These are phyloP conservation scores for Prunus fruticosa DNA, from an alignment of 306 rosid species.

Conservation along the genomic window DNA sequence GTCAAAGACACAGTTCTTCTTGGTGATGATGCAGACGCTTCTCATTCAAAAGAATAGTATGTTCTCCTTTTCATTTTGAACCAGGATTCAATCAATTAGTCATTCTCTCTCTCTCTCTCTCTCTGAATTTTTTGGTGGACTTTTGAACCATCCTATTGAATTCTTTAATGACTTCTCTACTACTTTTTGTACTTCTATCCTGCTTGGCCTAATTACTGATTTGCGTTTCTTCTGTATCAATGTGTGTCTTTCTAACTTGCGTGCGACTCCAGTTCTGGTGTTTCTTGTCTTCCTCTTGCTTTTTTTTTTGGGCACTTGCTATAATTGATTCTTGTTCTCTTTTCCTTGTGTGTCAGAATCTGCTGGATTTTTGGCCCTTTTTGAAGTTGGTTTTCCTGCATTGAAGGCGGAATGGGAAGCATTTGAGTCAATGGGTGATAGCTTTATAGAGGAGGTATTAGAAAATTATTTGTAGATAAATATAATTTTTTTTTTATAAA, in stretches of 20 bases:
- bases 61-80: conserved; percentile 12
- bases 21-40: conserved; percentile 63
- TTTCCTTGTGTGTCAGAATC: conserved; percentile 29
- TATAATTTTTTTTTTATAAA: background rate
- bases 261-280: background rate
- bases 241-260: background rate
- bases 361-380: conserved; percentile 38
- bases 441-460: conserved; percentile 56
- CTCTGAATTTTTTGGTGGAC: background rate
- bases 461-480: background rate
- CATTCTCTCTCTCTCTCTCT: too few relatives aligned
- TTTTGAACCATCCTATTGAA: background rate
- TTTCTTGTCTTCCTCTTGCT: background rate
- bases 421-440: conserved; percentile 38
- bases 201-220: background rate
- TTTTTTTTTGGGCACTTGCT: conserved; percentile 5
- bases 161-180: background rate
- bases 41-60: conserved; percentile 39
- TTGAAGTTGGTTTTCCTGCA: conserved; percentile 51
- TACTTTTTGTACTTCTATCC: background rate
- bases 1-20: conserved; percentile 62
- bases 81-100: background rate
- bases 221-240: conserved; percentile 1
- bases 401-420: conserved; percentile 77
- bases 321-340: conserved; percentile 11